Evolutionary conservation across 805 yeast species (phyloP).

Genomic region (Saturnispora hagleri): DNA sequence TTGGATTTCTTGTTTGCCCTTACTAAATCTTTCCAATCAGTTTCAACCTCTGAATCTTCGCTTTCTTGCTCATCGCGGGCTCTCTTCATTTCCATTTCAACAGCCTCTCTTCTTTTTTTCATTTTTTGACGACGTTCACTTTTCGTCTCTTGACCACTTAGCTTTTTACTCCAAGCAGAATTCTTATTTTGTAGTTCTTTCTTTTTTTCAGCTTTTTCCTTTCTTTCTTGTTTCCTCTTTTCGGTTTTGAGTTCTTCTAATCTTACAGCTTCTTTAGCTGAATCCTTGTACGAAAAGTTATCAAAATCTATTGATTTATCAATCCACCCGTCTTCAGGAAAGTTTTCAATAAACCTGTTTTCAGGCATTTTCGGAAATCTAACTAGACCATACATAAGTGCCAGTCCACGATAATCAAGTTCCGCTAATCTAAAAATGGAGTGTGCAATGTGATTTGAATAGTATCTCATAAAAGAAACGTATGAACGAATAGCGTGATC

Average conservation of each 20-base stretch:
- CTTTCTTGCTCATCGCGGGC: slow-evolving; percentile 33
- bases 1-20: slow-evolving; percentile 55
- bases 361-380: slow-evolving; percentile 96
- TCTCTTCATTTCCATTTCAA: slow-evolving; percentile 43
- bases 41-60: slow-evolving; percentile 36
- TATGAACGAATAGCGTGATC: slow-evolving; percentile 74
- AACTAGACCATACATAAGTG: slow-evolving; percentile 68
- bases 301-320: slow-evolving; percentile 56
- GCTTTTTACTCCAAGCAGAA: slow-evolving; percentile 73
- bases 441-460: slow-evolving; percentile 78
- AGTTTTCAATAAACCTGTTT: slow-evolving; percentile 39
- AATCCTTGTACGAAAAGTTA: slow-evolving; percentile 53
- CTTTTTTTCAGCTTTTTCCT: slow-evolving; percentile 33
- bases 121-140: slow-evolving; percentile 58
- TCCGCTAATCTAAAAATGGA: slow-evolving; percentile 74
- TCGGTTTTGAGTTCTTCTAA: slow-evolving; percentile 46
- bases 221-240: slow-evolving; percentile 28
- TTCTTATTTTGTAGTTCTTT: slow-evolving; percentile 42
- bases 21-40: slow-evolving; percentile 86
- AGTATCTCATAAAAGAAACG: slow-evolving; percentile 75
- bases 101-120: slow-evolving; percentile 56
- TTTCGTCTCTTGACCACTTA: slow-evolving; percentile 51
- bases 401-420: slow-evolving; percentile 64
- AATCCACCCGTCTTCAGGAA: slow-evolving; percentile 73
- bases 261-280: slow-evolving; percentile 54